These are phyloP conservation scores for Corynascus novoguineensis DNA, from an alignment of 495 filamentous ascomycete genomes.

Conservation along the genomic window DNA sequence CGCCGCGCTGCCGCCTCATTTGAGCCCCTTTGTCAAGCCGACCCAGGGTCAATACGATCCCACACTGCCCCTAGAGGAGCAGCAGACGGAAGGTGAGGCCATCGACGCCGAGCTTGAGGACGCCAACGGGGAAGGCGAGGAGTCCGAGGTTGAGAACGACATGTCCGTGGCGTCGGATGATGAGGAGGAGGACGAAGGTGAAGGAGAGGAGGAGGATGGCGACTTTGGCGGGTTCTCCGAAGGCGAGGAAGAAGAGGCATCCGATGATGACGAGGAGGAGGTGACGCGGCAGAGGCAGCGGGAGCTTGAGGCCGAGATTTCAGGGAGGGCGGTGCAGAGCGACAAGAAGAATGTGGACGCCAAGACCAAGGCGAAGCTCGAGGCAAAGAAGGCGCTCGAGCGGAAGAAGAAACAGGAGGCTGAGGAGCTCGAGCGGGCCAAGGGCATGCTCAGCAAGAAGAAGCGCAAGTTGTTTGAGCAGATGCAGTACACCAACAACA, in stretches of 20 bases:
- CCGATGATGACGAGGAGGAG: constrained; percentile 47
- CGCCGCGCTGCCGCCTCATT: constrained; percentile 80
- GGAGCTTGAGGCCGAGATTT: constrained; percentile 87
- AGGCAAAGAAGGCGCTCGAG: constrained; percentile 61
- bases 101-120: constrained; percentile 58
- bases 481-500: constrained; percentile 84
- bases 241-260: constrained; percentile 39
- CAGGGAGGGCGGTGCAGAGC: constrained; percentile 43
- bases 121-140: constrained; percentile 38
- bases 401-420: constrained; percentile 68
- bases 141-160: constrained; percentile 38
- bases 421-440: constrained; percentile 76
- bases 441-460: constrained; percentile 90
- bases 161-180: constrained; percentile 38
- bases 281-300: constrained; percentile 59
- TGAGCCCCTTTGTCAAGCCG: constrained; percentile 92
- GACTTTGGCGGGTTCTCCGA: constrained; percentile 42
- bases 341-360: constrained; percentile 36
- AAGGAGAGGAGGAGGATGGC: constrained; percentile 36
- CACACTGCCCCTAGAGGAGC: constrained; percentile 69
- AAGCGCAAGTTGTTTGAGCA: constrained; percentile 86
- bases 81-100: constrained; percentile 74
- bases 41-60: constrained; percentile 84
- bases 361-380: constrained; percentile 55
- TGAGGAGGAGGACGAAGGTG: constrained; percentile 44